phyloP scores from a whole-genome alignment of 2,329 filamentous ascomycete genomes.

The Dothiorella sarmentorum region DNA sequence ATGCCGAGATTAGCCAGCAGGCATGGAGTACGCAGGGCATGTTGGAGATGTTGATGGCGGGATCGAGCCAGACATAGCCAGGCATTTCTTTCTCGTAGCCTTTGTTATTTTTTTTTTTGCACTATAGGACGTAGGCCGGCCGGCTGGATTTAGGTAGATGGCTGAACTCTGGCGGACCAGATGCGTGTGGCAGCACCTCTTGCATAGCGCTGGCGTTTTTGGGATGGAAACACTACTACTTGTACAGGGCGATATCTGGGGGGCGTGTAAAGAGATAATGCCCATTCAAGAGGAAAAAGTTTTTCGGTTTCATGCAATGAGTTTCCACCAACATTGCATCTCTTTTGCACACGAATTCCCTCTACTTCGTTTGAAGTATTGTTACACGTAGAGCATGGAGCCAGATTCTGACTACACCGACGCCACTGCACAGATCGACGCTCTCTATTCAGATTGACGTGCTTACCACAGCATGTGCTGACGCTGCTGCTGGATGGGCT shows the following conservation, averaged over 20 bases:
- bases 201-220: conserved; percentile 40
- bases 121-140: too few relatives aligned
- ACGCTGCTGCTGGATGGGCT: conserved; percentile 76
- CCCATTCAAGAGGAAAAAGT: not conserved
- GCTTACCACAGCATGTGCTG: conserved; percentile 88
- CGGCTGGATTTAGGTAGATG: not conserved
- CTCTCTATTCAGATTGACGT: not conserved
- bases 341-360: not conserved
- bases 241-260: not conserved
- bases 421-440: not conserved
- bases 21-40: conserved; percentile 82
- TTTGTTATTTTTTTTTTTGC: not conserved
- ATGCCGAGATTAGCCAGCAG: conserved; percentile 79
- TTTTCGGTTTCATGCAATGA: not conserved
- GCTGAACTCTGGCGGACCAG: not conserved
- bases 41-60: conserved; percentile 71
- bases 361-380: not conserved
- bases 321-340: not conserved
- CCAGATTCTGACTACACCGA: not conserved
- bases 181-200: conserved; percentile 9
- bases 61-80: conserved; percentile 3
- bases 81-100: conserved; percentile 12
- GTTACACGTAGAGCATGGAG: not conserved
- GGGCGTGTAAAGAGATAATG: not conserved
- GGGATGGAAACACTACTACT: not conserved